Evolutionary conservation across 306 rosid genomes (phyloP).

Genomic region (Cucurbita pepo): DNA sequence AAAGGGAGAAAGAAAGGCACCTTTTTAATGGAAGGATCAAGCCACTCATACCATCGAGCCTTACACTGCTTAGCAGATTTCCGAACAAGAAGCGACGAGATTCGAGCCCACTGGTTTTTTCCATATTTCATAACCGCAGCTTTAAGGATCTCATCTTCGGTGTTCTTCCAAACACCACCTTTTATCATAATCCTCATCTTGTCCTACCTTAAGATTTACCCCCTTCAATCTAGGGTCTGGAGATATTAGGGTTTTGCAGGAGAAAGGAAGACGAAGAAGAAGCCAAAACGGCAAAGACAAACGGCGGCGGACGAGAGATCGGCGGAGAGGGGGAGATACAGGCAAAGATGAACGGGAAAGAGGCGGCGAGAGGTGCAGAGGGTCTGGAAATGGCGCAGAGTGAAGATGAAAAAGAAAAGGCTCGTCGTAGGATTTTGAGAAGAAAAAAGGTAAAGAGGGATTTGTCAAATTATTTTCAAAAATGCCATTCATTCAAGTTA

Average conservation of each 20-base stretch:
- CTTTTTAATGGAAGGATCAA: slow-evolving; percentile 91
- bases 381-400: not conserved
- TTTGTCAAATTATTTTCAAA: not conserved
- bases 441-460: not conserved
- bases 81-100: slow-evolving; percentile 82
- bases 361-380: not conserved
- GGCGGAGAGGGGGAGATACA: not conserved
- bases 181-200: slow-evolving; percentile 98
- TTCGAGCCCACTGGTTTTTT: slow-evolving; percentile 93
- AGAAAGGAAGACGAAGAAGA: not conserved
- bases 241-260: not conserved
- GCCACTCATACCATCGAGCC: slow-evolving; percentile 98
- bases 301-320: not conserved
- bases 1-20: slow-evolving; percentile 8
- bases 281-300: not conserved
- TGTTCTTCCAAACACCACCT: slow-evolving; percentile 96
- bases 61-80: slow-evolving; percentile 94
- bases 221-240: not conserved
- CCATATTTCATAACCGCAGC: slow-evolving; percentile 97
- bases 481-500: not conserved
- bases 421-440: not conserved
- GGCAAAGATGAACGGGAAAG: not conserved
- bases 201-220: slow-evolving; percentile 5
- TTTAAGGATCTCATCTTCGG: slow-evolving; percentile 91
- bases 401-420: not conserved